Conservation (phyloP, 2,329 filamentous ascomycete genomes). For the Sporothrix humicola region DNA sequence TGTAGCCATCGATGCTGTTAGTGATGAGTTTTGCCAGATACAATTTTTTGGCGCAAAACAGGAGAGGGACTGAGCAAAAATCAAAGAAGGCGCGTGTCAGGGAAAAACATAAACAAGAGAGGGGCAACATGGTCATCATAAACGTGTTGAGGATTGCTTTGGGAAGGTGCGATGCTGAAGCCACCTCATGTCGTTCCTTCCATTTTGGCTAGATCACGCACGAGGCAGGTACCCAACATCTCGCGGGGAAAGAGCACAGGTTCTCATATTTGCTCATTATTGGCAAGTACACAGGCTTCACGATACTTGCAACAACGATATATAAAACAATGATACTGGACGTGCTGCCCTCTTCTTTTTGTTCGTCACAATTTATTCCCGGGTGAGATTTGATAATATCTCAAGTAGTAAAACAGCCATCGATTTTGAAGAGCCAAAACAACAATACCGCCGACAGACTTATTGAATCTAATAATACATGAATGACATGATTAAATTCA, state of each 20-base stretch:
- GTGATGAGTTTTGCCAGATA: not conserved
- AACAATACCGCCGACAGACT: too few species aligned
- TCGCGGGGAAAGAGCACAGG: not conserved
- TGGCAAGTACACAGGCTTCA: not conserved
- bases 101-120: not conserved
- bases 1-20: not conserved
- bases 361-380: too few species aligned
- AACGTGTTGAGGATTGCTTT: not conserved
- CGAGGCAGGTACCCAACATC: not conserved
- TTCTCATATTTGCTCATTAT: too few species aligned
- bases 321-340: too few species aligned
- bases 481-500: not conserved
- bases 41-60: not conserved
- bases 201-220: not conserved
- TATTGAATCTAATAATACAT: not conserved
- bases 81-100: not conserved
- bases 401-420: too few species aligned
- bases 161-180: slow-evolving; percentile 12
- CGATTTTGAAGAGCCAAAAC: too few species aligned
- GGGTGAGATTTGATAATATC: too few species aligned
- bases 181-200: not conserved
- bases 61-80: not conserved
- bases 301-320: not conserved
- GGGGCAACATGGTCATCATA: not conserved
- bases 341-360: too few species aligned